These are phyloP conservation scores for Globisporangium radiosum DNA, from an alignment of 352 stramenopile genomes.

Conservation along the genomic window DNA sequence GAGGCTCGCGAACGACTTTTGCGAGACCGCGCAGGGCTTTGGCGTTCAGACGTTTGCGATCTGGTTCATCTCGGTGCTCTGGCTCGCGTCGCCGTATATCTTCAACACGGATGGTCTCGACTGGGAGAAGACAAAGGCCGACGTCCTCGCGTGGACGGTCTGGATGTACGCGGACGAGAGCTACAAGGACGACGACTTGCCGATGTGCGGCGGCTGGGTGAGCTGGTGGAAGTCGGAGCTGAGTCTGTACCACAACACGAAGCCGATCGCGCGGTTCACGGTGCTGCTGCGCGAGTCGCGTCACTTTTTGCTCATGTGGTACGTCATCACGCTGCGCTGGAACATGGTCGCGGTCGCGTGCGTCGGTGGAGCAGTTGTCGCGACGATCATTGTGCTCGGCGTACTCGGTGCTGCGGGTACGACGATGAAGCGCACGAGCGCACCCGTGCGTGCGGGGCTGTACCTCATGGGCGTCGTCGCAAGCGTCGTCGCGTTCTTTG, in stretches of 20 bases:
- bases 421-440: slow-evolving; percentile 36
- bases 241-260: slow-evolving; percentile 52
- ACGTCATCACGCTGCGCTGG: slow-evolving; percentile 46
- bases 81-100: slow-evolving; percentile 62
- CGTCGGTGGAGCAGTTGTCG: slow-evolving; percentile 38
- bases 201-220: slow-evolving; percentile 68
- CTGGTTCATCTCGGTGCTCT: slow-evolving; percentile 73
- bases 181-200: slow-evolving; percentile 54
- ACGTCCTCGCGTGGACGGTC: slow-evolving; percentile 46
- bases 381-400: slow-evolving; percentile 42
- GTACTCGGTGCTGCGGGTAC: slow-evolving; percentile 34
- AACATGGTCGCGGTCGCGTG: slow-evolving; percentile 46
- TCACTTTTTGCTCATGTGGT: slow-evolving; percentile 74
- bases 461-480: slow-evolving; percentile 34
- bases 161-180: slow-evolving; percentile 69
- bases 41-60: slow-evolving; percentile 75
- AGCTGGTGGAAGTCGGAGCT: slow-evolving; percentile 68
- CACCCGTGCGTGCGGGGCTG: slow-evolving; percentile 33
- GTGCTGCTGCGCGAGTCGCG: slow-evolving; percentile 66
- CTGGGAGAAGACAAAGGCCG: slow-evolving; percentile 68
- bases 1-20: slow-evolving; percentile 50
- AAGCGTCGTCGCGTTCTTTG: slow-evolving; percentile 36
- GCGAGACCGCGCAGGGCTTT: slow-evolving; percentile 59
- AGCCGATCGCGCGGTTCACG: slow-evolving; percentile 60
- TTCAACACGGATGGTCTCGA: slow-evolving; percentile 80